Percentiles rank a stretch among this genome's conserved stretches.
Conservation (phyloP, 352 stramenopile genomes). For the Phytophthora fragariae region DNA sequence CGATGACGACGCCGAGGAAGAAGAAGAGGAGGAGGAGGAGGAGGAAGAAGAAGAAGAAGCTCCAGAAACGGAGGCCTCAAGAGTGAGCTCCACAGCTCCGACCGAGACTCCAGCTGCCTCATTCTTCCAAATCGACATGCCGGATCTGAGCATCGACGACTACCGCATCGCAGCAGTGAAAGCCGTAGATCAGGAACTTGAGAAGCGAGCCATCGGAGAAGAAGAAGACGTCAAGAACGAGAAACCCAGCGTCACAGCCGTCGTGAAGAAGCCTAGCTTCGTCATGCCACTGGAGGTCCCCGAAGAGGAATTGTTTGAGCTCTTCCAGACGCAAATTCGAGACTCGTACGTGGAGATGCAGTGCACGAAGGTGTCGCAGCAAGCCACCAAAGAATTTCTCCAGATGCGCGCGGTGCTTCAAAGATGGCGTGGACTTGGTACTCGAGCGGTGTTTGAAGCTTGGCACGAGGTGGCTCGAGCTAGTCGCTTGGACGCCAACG, state of each 20-base stretch:
- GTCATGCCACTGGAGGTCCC: conserved; percentile 36
- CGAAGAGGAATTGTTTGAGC: conserved; percentile 53
- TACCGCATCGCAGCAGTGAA: conserved; percentile 52
- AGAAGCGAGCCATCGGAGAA: conserved; percentile 33
- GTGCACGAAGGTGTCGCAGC: conserved; percentile 49
- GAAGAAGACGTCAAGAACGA: conserved; percentile 2
- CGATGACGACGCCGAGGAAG: conserved; percentile 15
- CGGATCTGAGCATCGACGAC: conserved; percentile 49
- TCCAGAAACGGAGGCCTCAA: conserved; percentile 12
- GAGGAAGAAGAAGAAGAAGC: conserved; percentile 28
- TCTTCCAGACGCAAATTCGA: conserved; percentile 56
- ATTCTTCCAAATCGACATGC: conserved; percentile 67
- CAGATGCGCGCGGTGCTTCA: conserved; percentile 66
- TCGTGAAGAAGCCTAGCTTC: conserved; percentile 27
- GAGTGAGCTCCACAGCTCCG: conserved; percentile 1
- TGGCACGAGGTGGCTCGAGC: conserved; percentile 62
- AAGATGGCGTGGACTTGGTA: conserved; percentile 61
- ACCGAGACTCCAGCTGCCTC: conserved; percentile 5
- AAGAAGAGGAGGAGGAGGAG: conserved; percentile 1
- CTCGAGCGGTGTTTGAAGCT: conserved; percentile 62
- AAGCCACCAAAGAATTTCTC: conserved; percentile 65
- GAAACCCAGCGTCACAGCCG: conserved; percentile 2
- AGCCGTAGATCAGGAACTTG: conserved; percentile 45
- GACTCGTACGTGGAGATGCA: conserved; percentile 61
- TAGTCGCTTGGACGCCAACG: conserved; percentile 41